Evolutionary conservation across 208 protist genomes (phyloP).

Genomic region (Porcisia hertigi): DNA sequence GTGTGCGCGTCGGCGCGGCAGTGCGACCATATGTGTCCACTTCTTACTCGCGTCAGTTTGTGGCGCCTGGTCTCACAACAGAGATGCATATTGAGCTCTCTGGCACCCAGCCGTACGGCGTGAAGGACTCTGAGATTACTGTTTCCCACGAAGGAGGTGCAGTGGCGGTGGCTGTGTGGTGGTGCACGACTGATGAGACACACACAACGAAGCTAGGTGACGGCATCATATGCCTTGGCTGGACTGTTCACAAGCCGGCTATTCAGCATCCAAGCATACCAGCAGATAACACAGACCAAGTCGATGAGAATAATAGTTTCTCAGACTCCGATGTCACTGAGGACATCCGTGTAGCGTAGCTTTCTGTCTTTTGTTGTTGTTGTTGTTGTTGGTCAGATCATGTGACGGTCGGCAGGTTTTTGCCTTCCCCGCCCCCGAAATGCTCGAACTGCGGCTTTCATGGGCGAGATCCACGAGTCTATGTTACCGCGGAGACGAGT

Average conservation of each 20-base stretch:
- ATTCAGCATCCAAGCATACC: slow-evolving; percentile 15
- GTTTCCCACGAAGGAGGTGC: slow-evolving; percentile 57
- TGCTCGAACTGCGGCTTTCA: not conserved
- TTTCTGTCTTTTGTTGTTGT: not conserved
- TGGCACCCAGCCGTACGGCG: slow-evolving; percentile 52
- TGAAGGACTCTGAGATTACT: slow-evolving; percentile 25
- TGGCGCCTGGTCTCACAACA: slow-evolving; percentile 76
- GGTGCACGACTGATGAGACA: slow-evolving; percentile 35
- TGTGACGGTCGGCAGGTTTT: too few relatives aligned
- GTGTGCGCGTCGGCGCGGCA: slow-evolving; percentile 36
- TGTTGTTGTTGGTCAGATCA: too few relatives aligned
- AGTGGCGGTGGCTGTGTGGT: slow-evolving; percentile 31
- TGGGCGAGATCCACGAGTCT: too few relatives aligned
- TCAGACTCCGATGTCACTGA: slow-evolving; percentile 7
- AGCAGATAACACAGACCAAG: not conserved
- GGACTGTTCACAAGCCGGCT: slow-evolving; percentile 19
- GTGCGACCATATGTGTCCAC: slow-evolving; percentile 39
- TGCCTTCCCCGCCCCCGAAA: not conserved
- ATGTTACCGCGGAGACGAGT: not conserved
- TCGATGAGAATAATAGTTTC: not conserved
- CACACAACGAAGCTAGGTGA: slow-evolving; percentile 21
- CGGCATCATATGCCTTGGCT: slow-evolving; percentile 33
- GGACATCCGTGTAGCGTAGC: slow-evolving; percentile 3
- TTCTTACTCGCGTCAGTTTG: slow-evolving; percentile 67
- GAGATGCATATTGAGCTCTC: slow-evolving; percentile 48